A percentile compares a stretch with the other conserved stretches of the same genome.
Conservation (phyloP, 2,329 filamentous ascomycete species). For the Cercospora citrullina region DNA sequence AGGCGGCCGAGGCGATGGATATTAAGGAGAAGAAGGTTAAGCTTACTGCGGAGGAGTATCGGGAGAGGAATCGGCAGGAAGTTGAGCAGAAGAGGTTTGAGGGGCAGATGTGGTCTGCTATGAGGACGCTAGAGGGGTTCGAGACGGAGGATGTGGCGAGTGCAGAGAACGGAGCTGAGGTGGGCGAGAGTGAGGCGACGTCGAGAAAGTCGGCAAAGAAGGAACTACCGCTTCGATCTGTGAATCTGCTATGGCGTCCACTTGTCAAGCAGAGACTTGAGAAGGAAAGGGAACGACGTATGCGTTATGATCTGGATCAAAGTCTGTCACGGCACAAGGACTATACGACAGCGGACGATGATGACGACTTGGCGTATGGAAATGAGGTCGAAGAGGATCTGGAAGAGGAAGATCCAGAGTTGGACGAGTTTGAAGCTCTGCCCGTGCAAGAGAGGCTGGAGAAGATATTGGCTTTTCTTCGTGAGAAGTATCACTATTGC, state of each 20-base stretch:
- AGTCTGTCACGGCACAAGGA: conserved; percentile 63
- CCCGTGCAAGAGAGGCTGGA: conserved; percentile 65
- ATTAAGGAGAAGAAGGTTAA: conserved; percentile 60
- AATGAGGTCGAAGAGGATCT: conserved; percentile 64
- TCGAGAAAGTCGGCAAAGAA: conserved; percentile 1
- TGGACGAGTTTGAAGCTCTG: conserved; percentile 75
- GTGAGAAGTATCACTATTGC: conserved; percentile 76
- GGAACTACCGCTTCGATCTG: conserved; percentile 51
- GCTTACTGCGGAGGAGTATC: conserved; percentile 68
- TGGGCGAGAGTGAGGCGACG: conserved; percentile 9
- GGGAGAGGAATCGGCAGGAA: conserved; percentile 69
- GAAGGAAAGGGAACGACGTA: conserved; percentile 65
- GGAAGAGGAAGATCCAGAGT: conserved; percentile 76
- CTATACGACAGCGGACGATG: conserved; percentile 68
- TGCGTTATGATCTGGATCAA: conserved; percentile 66
- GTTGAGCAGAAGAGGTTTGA: conserved; percentile 68
- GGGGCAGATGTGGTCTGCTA: conserved; percentile 70
- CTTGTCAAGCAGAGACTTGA: conserved; percentile 69
- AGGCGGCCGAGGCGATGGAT: conserved; percentile 57
- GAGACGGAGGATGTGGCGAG: conserved; percentile 54
- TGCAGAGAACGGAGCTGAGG: conserved; percentile 12
- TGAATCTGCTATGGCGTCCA: conserved; percentile 76
- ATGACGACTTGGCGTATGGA: conserved; percentile 69
- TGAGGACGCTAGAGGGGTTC: conserved; percentile 78
- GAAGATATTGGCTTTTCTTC: conserved; percentile 67